These are phyloP conservation scores for Pythium sp. DNA, from an alignment of 352 stramenopile genomes.

Conservation along the genomic window DNA sequence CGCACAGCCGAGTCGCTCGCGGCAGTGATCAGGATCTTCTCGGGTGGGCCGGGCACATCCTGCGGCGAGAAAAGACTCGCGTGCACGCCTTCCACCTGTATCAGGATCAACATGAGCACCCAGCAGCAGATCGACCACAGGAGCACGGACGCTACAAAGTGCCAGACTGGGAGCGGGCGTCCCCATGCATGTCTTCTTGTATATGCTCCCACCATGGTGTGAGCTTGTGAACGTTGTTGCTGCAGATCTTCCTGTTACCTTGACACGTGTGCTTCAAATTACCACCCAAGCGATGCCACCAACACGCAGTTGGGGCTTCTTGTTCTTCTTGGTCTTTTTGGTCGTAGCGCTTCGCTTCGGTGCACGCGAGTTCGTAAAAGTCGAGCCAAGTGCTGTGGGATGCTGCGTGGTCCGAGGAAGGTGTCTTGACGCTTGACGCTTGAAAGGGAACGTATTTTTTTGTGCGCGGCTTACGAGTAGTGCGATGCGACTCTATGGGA, in stretches of 20 bases:
- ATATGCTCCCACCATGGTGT: not conserved
- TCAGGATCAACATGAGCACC: not conserved
- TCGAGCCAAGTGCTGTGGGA: too few relatives aligned
- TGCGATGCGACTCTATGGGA: not conserved
- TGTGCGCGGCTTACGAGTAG: not conserved
- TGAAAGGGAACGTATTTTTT: not conserved
- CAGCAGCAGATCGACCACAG: constrained; percentile 5
- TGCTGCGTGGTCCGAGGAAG: too few relatives aligned
- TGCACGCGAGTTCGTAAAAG: too few relatives aligned
- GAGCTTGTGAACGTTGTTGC: not conserved
- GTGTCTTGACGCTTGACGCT: not conserved
- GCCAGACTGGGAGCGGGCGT: not conserved
- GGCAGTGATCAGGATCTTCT: constrained; percentile 53
- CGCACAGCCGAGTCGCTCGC: constrained; percentile 48
- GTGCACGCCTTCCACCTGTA: not conserved
- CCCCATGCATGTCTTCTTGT: not conserved
- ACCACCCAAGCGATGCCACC: not conserved
- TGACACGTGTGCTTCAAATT: not conserved
- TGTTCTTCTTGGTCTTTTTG: too few relatives aligned
- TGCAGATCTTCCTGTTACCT: not conserved
- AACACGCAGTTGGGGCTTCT: not conserved
- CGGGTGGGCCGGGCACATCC: constrained; percentile 59
- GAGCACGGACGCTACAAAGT: not conserved
- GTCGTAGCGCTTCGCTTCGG: too few relatives aligned
- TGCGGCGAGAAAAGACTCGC: constrained; percentile 55